Evolutionary conservation across 2,329 filamentous ascomycete genomes (phyloP), one percentile per base, ranked within the genome.

Genomic region (Fusarium sp.): DNA sequence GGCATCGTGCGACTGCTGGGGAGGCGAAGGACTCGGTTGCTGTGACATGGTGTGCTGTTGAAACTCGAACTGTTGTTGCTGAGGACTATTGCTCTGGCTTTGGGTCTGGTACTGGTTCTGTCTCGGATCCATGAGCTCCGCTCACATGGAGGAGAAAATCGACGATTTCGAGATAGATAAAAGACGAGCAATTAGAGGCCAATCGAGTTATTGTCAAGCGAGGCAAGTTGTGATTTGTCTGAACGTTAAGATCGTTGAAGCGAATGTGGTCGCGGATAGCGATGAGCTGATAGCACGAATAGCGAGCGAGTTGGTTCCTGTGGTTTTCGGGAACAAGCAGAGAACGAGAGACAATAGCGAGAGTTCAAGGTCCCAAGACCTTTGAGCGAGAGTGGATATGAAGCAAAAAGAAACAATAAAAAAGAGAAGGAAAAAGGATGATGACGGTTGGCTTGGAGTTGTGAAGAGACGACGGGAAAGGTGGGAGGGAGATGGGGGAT

Each of bases 51-150:
- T 70, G 47, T 72, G 71, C 24, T 69, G 70, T 17, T 69, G 66
- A 40, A 63, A 58, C 24, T 72, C 67, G 39, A 69, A 66, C 10
- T 72, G 69, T 2, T 69, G 69, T 43, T 69, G 70, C n/a, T 71
- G 75, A 39, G 75, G 74, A 56, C 69, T 74, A 46, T 74, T 75
- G 46, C 72, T 69, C 72, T 65, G 65, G 57, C 59, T 68, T 39
- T 51, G 52, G 31, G 31, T 50, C 46, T 69, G 64, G 51, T 45
- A 49, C 52, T 50, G 66, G 36, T 53, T 69, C 57, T 69, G 66
- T 52, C 67, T 76, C 59, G 69, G 74, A 67, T 81, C 77, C 79
- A 81, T 78, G 69, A 62, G 65, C 62, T 57, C 59, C 69, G 62
- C 64, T 73, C 64, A 67, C 67, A 70, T 70, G 62, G 67, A 69